Evolutionary conservation across 2,329 filamentous ascomycete species (phyloP), one percentile per base, ranked within the genome.

Genomic region (Diaporthe velutina): DNA sequence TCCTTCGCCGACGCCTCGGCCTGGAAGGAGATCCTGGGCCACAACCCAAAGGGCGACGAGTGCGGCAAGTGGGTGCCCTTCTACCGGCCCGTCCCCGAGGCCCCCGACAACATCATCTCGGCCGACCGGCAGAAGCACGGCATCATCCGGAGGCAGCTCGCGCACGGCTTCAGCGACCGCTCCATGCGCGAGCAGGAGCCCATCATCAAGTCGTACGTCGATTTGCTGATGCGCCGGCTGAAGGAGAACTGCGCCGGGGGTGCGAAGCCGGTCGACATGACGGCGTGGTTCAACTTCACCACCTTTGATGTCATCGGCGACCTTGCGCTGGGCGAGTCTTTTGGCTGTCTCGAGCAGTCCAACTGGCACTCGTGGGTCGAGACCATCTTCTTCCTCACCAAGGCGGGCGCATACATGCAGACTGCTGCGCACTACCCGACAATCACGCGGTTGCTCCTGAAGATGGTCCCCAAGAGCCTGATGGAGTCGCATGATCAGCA

Each of bases 11-110:
- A 78, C 55, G 77, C 79, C 1, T 73, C 80, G 10, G 80, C 81
- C 0, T 89, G 85, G 83, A 77, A 77, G 4, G 79, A 83, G 38
- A 80, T 84, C 4, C 83, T 79, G 73, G 79, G 77, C 50, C 78
- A 80, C 57, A 70, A 70, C 13, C 38, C 50, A 7, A 30, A 70
- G 10, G 67, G 68, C 12, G 68, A 72, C 30, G 58, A 66, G 25
- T 73, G 72, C 55, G 22, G 66, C 35, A 30, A 30, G 15, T 73
- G 72, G 75, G 75, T 57, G 25, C 28, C 30, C 7, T 67, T 67
- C 30, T 67, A 57, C 19, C 67, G 50, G 10, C 52, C 52, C 42
- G 38, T 45, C 2, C 67, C 50, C 6, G 38, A 55, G 50, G 52
- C 25, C 12, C 73, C 75, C 2, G n/a, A 25, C 45, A 66, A 66